phyloP scores from a whole-genome alignment of 1,284 basidiomycete genomes.

The Rhodofomes roseus region DNA sequence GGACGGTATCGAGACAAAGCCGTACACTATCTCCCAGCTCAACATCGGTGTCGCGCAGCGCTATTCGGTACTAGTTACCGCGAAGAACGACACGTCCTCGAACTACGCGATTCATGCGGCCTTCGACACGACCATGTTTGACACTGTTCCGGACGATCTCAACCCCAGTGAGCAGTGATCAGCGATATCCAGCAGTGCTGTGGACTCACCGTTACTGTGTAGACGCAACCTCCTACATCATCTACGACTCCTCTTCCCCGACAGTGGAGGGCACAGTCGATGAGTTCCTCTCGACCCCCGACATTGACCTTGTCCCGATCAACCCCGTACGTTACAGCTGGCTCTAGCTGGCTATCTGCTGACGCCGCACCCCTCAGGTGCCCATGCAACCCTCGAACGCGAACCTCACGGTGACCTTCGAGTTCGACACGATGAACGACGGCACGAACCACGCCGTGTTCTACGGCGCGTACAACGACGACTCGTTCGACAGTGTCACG shows the following conservation, averaged over 20 bases:
- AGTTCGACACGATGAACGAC: conserved; percentile 73
- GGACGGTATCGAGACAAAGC: conserved; percentile 83
- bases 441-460: conserved; percentile 79
- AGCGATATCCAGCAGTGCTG: no score
- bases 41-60: conserved; percentile 85
- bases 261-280: conserved; percentile 47
- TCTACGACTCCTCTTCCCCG: conserved; percentile 51
- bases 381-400: conserved; percentile 41
- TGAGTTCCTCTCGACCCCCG: conserved; percentile 55
- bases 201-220: neutral
- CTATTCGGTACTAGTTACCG: conserved; percentile 90
- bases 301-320: conserved; percentile 60
- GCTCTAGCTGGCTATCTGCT: neutral
- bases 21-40: conserved; percentile 67
- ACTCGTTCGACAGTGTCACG: conserved; percentile 35
- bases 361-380: conserved; percentile 11
- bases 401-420: conserved; percentile 53
- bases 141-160: conserved; percentile 66
- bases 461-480: conserved; percentile 37
- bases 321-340: conserved; percentile 16
- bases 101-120: conserved; percentile 92
- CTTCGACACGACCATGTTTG: conserved; percentile 88
- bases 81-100: conserved; percentile 76
- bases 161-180: conserved; percentile 76
- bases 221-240: conserved; percentile 79